Evolutionary conservation across 495 filamentous ascomycete species (phyloP).

Genomic region (Aspergillus bertholletiae): DNA sequence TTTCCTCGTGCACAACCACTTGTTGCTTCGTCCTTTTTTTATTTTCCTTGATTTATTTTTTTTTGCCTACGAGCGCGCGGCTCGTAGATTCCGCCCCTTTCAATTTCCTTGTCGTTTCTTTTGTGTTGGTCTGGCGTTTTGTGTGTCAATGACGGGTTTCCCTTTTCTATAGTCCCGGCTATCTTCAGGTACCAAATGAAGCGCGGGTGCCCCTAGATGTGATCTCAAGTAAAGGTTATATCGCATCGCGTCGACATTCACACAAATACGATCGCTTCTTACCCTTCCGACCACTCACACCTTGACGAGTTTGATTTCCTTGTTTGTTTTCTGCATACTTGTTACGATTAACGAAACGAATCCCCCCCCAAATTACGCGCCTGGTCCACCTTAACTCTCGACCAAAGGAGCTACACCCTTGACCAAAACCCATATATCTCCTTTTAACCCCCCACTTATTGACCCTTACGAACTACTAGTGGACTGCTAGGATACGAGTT

Average conservation of each 20-base stretch:
- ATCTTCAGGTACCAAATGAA: slow-evolving; percentile 17
- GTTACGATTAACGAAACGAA: slow-evolving; percentile 39
- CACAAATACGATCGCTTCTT: slow-evolving; percentile 21
- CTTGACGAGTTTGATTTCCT: slow-evolving; percentile 25
- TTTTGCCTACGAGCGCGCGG: slow-evolving; percentile 16
- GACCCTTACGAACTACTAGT: not conserved
- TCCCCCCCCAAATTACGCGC: slow-evolving; percentile 26
- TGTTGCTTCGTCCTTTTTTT: slow-evolving; percentile 11
- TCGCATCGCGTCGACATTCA: slow-evolving; percentile 18
- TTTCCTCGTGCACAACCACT: slow-evolving; percentile 10
- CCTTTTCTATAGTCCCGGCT: slow-evolving; percentile 8
- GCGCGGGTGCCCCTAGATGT: slow-evolving; percentile 20
- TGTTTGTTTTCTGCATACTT: slow-evolving; percentile 23
- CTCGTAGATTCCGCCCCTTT: slow-evolving; percentile 21
- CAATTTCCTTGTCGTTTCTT: slow-evolving; percentile 22
- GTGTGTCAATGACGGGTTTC: slow-evolving; percentile 20
- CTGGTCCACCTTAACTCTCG: slow-evolving; percentile 11
- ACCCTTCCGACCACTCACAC: slow-evolving; percentile 28
- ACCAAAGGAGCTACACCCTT: slow-evolving; percentile 13
- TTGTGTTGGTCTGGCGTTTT: slow-evolving; percentile 30
- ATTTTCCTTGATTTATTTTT: slow-evolving; percentile 1
- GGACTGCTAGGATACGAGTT: slow-evolving; percentile 6
- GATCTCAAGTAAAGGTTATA: slow-evolving; percentile 11
- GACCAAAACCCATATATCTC: slow-evolving; percentile 14
- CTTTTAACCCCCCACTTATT: slow-evolving; percentile 3